Evolutionary conservation across 2,329 filamentous ascomycete species (phyloP), one percentile per base, ranked within the genome.

Genomic region (Pseudopithomyces chartarum): DNA sequence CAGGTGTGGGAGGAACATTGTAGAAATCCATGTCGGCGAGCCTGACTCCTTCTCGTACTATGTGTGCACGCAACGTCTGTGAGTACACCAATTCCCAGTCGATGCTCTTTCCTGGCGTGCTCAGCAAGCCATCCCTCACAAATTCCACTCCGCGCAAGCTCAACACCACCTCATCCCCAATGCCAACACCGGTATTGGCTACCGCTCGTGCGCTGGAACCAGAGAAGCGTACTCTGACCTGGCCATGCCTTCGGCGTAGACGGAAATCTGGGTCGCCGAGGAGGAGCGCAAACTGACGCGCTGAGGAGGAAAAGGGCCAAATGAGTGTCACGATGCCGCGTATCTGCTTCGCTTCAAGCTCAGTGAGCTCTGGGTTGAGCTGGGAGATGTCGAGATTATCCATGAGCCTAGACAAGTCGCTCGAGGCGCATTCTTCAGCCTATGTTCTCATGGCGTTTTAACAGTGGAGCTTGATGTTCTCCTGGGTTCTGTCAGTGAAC

Each of bases 281-380:
- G 19, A 96, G 84, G 49, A 97, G 87, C 23, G 91, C 89, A 63
- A 92, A 84, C 38, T 87, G 87, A 52, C 84, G 85, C 29, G 85
- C 89, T 23, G 91, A 86, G 20, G 89, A 90, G 62, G 90, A 97
- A 76, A 91, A 97, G 0, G 94, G 94, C 93, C 94, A 98, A 56
- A 91, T 87, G 34, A 98, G 86, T 8, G 92, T 94, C 20, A 97
- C 86, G 15, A 90, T 81, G 38, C 90, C 92, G 56, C 85, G 83
- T 32, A 97, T 71, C 19, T 71, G 66, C 62, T 71, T 71, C 17
- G 70, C 67, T 19, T 71, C 66, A 52, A 62, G 63, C 13, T 57
- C 61, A 26, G 68, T 58, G 17, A 73, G 67, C 52, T 69, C 61
- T 39, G 73, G 74, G 33, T 56, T 58, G 54, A 76, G 66, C 58